Evolutionary conservation across 768 basidiomycete species (phyloP).

Genomic region (Pholiota microspora): DNA sequence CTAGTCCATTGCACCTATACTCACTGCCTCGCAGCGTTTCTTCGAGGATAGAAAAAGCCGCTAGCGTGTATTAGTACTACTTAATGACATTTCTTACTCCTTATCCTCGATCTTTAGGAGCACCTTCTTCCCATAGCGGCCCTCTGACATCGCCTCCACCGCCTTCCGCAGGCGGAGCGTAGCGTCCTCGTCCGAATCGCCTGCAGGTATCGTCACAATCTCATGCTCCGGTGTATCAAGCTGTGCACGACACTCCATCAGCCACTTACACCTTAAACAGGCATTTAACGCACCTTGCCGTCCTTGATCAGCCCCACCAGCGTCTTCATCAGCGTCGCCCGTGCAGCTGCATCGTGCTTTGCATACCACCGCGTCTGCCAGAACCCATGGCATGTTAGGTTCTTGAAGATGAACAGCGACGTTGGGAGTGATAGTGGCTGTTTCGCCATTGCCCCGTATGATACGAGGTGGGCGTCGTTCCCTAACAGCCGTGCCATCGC

Average conservation of each 20-base stretch:
- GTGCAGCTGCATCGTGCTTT: slow-evolving; percentile 43
- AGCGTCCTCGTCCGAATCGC: slow-evolving; percentile 36
- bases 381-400: slow-evolving; percentile 72
- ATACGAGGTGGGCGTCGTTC: slow-evolving; percentile 69
- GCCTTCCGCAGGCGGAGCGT: slow-evolving; percentile 45
- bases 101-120: slow-evolving; percentile 35
- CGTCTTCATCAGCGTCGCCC: slow-evolving; percentile 46
- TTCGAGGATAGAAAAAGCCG: slow-evolving; percentile 85
- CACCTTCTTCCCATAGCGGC: slow-evolving; percentile 41
- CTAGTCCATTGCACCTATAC: neutral
- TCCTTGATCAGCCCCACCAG: slow-evolving; percentile 52
- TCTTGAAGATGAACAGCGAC: slow-evolving; percentile 82
- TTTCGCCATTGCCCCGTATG: slow-evolving; percentile 91
- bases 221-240: slow-evolving; percentile 69
- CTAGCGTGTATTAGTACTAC: slow-evolving; percentile 27
- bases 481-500: slow-evolving; percentile 69
- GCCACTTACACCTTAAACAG: neutral
- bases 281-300: slow-evolving; percentile 43
- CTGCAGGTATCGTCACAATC: slow-evolving; percentile 49
- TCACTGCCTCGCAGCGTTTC: slow-evolving; percentile 53
- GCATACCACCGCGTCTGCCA: slow-evolving; percentile 78
- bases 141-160: slow-evolving; percentile 38
- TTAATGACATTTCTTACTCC: slow-evolving; percentile 5
- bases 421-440: slow-evolving; percentile 75
- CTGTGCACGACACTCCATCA: slow-evolving; percentile 37